phyloP scores from a whole-genome alignment of 768 basidiomycete genomes.

The Gloeophyllum trabeum region DNA sequence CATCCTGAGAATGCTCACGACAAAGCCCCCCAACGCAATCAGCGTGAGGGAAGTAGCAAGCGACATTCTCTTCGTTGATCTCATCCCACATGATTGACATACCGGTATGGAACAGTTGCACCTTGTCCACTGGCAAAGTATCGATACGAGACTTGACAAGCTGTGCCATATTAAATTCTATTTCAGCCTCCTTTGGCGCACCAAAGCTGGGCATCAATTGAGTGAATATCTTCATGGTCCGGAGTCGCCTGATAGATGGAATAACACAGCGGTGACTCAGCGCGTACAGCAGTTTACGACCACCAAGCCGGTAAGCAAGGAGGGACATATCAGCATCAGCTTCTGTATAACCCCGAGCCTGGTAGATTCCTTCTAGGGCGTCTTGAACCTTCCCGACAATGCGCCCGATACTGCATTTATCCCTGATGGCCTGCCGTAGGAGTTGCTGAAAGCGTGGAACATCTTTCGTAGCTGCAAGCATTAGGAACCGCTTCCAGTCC shows the following conservation, averaged over 20 bases:
- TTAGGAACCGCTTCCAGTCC: slow-evolving; percentile 5
- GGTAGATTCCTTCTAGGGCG: slow-evolving; percentile 12
- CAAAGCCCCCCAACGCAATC: slow-evolving; percentile 18
- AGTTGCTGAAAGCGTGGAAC: slow-evolving; percentile 18
- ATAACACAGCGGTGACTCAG: slow-evolving; percentile 15
- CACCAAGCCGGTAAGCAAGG: slow-evolving; percentile 17
- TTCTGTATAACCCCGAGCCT: slow-evolving; percentile 10
- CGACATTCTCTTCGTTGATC: slow-evolving; percentile 11
- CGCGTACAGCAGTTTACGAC: slow-evolving; percentile 17
- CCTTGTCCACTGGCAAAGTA: slow-evolving; percentile 4
- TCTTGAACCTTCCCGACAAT: slow-evolving; percentile 9
- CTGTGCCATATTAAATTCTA: slow-evolving; percentile 20
- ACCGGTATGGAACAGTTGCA: not conserved
- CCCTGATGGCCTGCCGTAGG: slow-evolving; percentile 10
- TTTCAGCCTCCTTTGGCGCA: slow-evolving; percentile 6
- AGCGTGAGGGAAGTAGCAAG: slow-evolving; percentile 13
- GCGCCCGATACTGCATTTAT: slow-evolving; percentile 7
- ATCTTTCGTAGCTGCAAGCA: slow-evolving; percentile 9
- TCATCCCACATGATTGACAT: slow-evolving; percentile 17
- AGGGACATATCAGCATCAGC: slow-evolving; percentile 15
- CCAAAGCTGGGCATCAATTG: slow-evolving; percentile 9
- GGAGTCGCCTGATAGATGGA: slow-evolving; percentile 12
- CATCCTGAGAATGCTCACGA: slow-evolving; percentile 10
- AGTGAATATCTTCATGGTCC: slow-evolving; percentile 3
- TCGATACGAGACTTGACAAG: too few relatives aligned